Base-by-base conservation (phyloP, 257 asterid genomes). In the Scutellaria galericulata region DNA sequence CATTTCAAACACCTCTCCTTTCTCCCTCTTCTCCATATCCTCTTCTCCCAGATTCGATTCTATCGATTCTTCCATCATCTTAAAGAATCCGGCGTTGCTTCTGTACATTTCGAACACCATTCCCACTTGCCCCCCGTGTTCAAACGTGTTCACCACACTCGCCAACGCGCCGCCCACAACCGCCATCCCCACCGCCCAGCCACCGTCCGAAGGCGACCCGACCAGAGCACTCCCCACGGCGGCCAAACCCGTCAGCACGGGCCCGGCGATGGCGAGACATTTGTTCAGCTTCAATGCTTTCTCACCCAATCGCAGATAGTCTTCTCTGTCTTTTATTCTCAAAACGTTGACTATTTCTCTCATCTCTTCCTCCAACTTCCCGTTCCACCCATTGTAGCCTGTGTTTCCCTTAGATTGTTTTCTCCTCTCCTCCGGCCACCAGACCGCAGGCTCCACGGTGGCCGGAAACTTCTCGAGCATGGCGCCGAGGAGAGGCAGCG, bases 71-170 rank as follows among this genome's bases (percentile, higher is more conserved):
- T 89, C 86, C 90, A 89, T 80, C 63, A 74, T 45, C 75, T 75
- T 50, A 22, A 91, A 91, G 78, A 91, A 89, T 11, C 97, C 97
- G 0, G 96, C 96, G 3, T 86, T 86, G 79, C 87, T 76, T 20
- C 97, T 47, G 55, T 91, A 91, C 96, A 86, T 87, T 66, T 92
- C 97, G n/a, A 85, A 84, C 86, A 86, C 89, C 96, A 89, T 91
- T 3, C 97, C 97, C 15, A 89, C 89, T 61, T 89, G 95, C 20
- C 86, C 89, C 0, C 96, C 97, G 58, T 92, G 97, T 45, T 92
- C 92, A 0, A 89, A 1, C 47, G 87, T 64, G 80, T 85, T 92
- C 71, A 88, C 90, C 11, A 75, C 86, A 8, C 80, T 84, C 5
- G 95, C 97, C 79, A 89, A 59, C 39, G 93, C 95, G 0, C 97